A percentile compares a stretch with the other conserved stretches of the same genome.
phyloP scores from a whole-genome alignment of 1,139 yeast genomes.

The Lipomyces yarrowii region DNA sequence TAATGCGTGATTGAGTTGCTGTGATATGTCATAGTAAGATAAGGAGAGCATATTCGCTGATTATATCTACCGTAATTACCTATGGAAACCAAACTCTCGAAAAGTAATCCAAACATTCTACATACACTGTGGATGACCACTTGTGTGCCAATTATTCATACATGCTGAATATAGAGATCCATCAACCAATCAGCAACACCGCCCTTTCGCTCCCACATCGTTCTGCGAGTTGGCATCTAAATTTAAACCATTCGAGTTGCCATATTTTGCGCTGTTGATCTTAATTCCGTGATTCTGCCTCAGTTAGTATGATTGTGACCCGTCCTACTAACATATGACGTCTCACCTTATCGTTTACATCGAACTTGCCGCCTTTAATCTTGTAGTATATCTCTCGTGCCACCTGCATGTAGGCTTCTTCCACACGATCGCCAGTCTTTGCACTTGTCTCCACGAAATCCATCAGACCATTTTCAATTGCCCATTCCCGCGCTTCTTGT shows the following conservation, averaged over 20 bases:
- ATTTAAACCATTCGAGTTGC: slow-evolving; percentile 10
- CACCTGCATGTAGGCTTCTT: slow-evolving; percentile 82
- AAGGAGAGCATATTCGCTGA: background rate
- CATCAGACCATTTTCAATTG: slow-evolving; percentile 81
- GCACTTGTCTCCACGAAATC: slow-evolving; percentile 94
- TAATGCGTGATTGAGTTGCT: too few relatives aligned
- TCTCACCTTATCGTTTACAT: slow-evolving; percentile 38
- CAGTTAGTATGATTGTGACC: background rate
- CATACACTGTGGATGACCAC: background rate
- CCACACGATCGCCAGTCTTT: slow-evolving; percentile 83
- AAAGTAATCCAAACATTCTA: background rate
- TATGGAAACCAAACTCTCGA: background rate
- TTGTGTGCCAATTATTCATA: background rate
- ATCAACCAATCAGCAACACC: slow-evolving; percentile 16
- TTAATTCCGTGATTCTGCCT: slow-evolving; percentile 29
- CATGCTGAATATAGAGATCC: background rate
- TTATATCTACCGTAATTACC: background rate
- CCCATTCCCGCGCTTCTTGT: slow-evolving; percentile 80
- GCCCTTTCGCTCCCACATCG: slow-evolving; percentile 17
- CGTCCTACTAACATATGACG: background rate
- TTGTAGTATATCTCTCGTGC: slow-evolving; percentile 62
- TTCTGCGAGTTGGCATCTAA: slow-evolving; percentile 12
- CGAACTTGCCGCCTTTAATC: slow-evolving; percentile 41
- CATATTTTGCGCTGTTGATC: slow-evolving; percentile 28
- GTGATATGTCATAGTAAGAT: too few relatives aligned